phyloP scores from a whole-genome alignment of 2,329 filamentous ascomycete genomes.

The Talaromyces sp. region DNA sequence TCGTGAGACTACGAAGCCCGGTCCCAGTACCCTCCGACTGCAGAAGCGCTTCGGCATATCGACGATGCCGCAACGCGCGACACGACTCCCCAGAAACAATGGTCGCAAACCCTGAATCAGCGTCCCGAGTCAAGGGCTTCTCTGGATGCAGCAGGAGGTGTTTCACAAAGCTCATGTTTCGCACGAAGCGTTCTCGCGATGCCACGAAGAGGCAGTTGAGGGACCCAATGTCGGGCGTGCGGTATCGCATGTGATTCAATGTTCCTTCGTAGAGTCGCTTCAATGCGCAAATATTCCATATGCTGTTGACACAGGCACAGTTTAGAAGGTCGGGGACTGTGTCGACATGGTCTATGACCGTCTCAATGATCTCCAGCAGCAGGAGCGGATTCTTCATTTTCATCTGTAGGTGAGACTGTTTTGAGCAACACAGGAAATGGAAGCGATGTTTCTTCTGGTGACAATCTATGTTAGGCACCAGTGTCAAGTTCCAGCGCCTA shows the following conservation, averaged over 20 bases:
- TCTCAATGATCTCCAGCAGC: neutral
- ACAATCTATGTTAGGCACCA: neutral
- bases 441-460: neutral
- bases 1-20: neutral
- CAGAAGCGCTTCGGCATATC: neutral
- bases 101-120: neutral
- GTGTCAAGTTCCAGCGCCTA: neutral
- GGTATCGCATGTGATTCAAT: slow-evolving; percentile 1
- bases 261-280: neutral
- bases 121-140: neutral
- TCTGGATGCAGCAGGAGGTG: neutral
- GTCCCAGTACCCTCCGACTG: neutral
- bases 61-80: neutral
- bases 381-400: neutral
- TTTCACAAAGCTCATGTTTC: neutral
- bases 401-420: neutral
- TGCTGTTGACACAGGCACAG: neutral
- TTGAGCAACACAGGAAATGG: neutral
- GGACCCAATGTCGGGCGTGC: neutral
- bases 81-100: neutral
- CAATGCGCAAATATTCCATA: neutral
- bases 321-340: neutral
- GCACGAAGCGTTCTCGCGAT: neutral
- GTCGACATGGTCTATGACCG: neutral
- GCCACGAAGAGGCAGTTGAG: neutral